These are phyloP conservation scores for Saccharomycopsis fermentans DNA, from an alignment of 805 yeast genomes.

Conservation along the genomic window DNA sequence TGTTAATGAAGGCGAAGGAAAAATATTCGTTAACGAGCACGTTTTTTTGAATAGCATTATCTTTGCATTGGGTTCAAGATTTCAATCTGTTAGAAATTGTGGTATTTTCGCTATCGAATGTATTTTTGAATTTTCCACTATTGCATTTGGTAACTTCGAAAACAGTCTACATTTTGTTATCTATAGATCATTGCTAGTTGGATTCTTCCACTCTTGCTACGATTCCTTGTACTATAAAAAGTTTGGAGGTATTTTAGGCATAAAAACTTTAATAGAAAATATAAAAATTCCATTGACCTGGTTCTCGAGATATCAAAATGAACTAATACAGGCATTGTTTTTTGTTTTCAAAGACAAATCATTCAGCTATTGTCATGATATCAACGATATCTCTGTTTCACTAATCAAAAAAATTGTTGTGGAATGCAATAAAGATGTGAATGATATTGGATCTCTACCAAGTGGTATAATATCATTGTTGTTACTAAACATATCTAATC, in stretches of 20 bases:
- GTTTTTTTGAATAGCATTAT: slow-evolving; percentile 66
- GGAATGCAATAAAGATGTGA: slow-evolving; percentile 53
- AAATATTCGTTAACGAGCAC: slow-evolving; percentile 55
- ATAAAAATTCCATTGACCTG: slow-evolving; percentile 58
- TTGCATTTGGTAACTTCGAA: slow-evolving; percentile 57
- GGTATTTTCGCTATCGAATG: slow-evolving; percentile 59
- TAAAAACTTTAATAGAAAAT: slow-evolving; percentile 61
- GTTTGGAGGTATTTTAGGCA: slow-evolving; percentile 80
- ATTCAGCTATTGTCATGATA: slow-evolving; percentile 72
- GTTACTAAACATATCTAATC: slow-evolving; percentile 85
- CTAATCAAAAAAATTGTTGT: slow-evolving; percentile 53
- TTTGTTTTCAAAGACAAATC: slow-evolving; percentile 89
- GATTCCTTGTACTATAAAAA: slow-evolving; percentile 80
- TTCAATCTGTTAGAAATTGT: slow-evolving; percentile 54
- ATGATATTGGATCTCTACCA: slow-evolving; percentile 47
- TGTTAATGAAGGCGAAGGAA: slow-evolving; percentile 73
- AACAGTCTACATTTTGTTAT: slow-evolving; percentile 65
- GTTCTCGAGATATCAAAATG: slow-evolving; percentile 70
- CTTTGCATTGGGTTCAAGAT: slow-evolving; percentile 71
- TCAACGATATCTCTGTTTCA: slow-evolving; percentile 58
- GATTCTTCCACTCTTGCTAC: slow-evolving; percentile 83
- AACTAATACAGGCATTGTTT: slow-evolving; percentile 73
- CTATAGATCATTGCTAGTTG: slow-evolving; percentile 63
- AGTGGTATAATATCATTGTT: slow-evolving; percentile 65
- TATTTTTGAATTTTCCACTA: slow-evolving; percentile 41